Evolutionary conservation across 2,329 filamentous ascomycete genomes (phyloP).

Genomic region (Atkinsonella texensis): DNA sequence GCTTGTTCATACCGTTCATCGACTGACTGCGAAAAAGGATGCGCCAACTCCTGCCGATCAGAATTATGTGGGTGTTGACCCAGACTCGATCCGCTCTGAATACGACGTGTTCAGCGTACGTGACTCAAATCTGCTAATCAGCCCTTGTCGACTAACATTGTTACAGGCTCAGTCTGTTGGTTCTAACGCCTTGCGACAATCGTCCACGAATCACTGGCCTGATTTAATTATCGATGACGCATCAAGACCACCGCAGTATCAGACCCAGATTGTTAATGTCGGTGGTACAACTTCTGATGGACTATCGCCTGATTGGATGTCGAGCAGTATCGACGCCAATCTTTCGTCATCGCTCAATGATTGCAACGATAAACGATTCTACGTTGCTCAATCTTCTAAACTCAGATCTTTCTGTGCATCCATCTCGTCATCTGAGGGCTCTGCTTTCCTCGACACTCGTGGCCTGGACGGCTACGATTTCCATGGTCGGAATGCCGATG

Average conservation of each 20-base stretch:
- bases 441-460: neutral
- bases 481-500: no score
- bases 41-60: neutral
- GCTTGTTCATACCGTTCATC: neutral
- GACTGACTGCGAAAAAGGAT: constrained; percentile 2
- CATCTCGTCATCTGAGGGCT: neutral
- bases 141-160: neutral
- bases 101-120: neutral
- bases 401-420: neutral
- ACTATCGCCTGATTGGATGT: no score
- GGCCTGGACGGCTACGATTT: no score
- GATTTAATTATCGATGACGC: neutral
- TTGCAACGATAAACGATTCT: neutral
- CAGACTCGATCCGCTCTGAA: neutral
- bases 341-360: neutral
- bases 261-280: neutral
- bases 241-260: neutral
- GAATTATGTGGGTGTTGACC: neutral
- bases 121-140: neutral
- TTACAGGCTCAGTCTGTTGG: neutral
- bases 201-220: neutral
- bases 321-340: neutral
- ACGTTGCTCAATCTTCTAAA: no score
- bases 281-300: neutral
- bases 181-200: neutral